These are phyloP conservation scores for Zizania palustris DNA, from an alignment of 202 grass and related monocot genomes.

Conservation along the genomic window DNA sequence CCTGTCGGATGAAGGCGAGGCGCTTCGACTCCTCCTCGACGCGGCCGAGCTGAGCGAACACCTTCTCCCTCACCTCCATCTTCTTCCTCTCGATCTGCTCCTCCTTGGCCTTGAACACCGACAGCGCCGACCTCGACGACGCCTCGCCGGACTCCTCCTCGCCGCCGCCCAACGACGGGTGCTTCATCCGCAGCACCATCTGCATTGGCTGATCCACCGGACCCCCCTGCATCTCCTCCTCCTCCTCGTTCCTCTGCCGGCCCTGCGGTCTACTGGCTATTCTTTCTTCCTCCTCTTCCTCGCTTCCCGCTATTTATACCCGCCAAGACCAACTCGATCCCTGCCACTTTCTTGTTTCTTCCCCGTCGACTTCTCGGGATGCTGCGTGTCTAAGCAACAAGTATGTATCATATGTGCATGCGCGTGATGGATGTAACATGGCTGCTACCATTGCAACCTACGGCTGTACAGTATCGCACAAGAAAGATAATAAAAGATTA, in stretches of 20 bases:
- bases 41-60: constrained; percentile 83
- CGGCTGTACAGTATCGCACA: constrained; percentile 31
- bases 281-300: constrained; percentile 43
- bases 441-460: background rate
- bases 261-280: background rate
- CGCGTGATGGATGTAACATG: background rate
- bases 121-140: constrained; percentile 75
- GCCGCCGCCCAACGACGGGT: constrained; percentile 49
- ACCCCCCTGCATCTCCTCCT: constrained; percentile 36
- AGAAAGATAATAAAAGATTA: background rate
- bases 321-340: background rate
- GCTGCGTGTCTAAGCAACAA: constrained; percentile 52
- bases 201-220: constrained; percentile 74
- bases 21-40: constrained; percentile 94
- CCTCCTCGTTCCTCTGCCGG: background rate
- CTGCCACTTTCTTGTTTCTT: background rate
- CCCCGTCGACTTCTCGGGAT: constrained; percentile 5
- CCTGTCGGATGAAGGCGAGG: constrained; percentile 75
- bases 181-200: constrained; percentile 74
- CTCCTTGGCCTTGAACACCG: constrained; percentile 91
- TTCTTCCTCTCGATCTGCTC: constrained; percentile 96
- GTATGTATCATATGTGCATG: too few relatives aligned
- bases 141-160: constrained; percentile 70
- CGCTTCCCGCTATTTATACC: constrained; percentile 39
- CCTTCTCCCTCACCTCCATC: constrained; percentile 89